Percentiles rank a stretch among this genome's conserved stretches.
Evolutionary conservation across 1,284 basidiomycete genomes (phyloP).

Genomic region (Uromyces viciae-fabae): DNA sequence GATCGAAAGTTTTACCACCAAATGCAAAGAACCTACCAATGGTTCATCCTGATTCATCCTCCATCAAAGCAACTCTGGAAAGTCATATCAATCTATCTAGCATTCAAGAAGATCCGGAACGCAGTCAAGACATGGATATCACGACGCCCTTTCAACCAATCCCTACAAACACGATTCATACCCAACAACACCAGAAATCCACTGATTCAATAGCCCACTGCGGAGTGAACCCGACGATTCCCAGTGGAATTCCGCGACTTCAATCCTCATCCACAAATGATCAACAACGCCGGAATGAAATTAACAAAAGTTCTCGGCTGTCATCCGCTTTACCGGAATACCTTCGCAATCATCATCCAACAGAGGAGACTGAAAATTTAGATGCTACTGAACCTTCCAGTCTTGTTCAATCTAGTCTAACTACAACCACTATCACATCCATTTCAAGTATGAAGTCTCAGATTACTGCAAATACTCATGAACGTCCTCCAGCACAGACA

Average conservation of each 20-base stretch:
- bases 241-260: conserved; percentile 14
- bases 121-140: conserved; percentile 22
- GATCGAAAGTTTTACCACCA: background rate
- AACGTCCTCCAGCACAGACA: conserved; percentile 4
- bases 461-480: background rate
- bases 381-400: background rate
- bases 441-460: background rate
- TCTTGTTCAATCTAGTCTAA: background rate
- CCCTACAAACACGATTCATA: background rate
- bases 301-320: conserved; percentile 28
- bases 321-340: conserved; percentile 32
- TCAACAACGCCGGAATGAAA: background rate
- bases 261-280: background rate
- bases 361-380: conserved; percentile 35
- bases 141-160: background rate
- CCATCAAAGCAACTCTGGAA: background rate
- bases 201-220: background rate
- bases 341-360: background rate
- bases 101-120: background rate
- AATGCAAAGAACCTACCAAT: background rate
- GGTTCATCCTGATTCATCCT: background rate
- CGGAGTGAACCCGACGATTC: background rate
- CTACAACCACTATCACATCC: background rate
- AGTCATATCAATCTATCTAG: background rate
- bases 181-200: background rate